Evolutionary conservation across 768 basidiomycete species (phyloP).

Genomic region (Tylopilus balloui): DNA sequence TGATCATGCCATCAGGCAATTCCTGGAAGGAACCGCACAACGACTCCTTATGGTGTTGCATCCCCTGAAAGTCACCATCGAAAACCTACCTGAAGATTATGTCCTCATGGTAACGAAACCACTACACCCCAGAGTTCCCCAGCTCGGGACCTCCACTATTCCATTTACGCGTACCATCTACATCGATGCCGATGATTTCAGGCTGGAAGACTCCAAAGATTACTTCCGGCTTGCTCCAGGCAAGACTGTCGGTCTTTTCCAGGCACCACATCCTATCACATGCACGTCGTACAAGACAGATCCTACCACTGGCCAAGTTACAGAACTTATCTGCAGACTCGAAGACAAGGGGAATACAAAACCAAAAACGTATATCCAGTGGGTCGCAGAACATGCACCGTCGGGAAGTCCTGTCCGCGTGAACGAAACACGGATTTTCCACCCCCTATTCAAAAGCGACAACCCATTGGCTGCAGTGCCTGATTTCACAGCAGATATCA

Average conservation of each 20-base stretch:
- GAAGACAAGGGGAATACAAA: slow-evolving; percentile 74
- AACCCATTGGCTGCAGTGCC: slow-evolving; percentile 65
- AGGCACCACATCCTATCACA: slow-evolving; percentile 87
- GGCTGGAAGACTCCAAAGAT: slow-evolving; percentile 84
- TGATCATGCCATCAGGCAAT: slow-evolving; percentile 83
- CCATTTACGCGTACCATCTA: slow-evolving; percentile 88
- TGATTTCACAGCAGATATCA: slow-evolving; percentile 81
- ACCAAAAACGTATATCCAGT: slow-evolving; percentile 93
- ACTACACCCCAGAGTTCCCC: slow-evolving; percentile 89
- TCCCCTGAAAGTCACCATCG: slow-evolving; percentile 87
- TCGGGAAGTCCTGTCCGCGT: slow-evolving; percentile 80
- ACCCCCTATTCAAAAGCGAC: slow-evolving; percentile 91
- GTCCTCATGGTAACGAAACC: slow-evolving; percentile 81
- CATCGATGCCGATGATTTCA: slow-evolving; percentile 93
- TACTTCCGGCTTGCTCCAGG: slow-evolving; percentile 98
- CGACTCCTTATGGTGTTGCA: slow-evolving; percentile 87
- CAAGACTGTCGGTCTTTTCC: slow-evolving; percentile 95
- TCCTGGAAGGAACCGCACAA: slow-evolving; percentile 84
- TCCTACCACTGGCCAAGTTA: slow-evolving; percentile 63
- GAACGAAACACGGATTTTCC: slow-evolving; percentile 89
- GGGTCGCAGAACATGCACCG: slow-evolving; percentile 83
- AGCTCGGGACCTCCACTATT: slow-evolving; percentile 73
- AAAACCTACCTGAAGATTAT: slow-evolving; percentile 87
- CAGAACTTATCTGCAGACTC: slow-evolving; percentile 72
- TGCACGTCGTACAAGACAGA: slow-evolving; percentile 87